Base-by-base conservation (phyloP, 1,284 basidiomycete genomes). In the Schizopora paradoxa region DNA sequence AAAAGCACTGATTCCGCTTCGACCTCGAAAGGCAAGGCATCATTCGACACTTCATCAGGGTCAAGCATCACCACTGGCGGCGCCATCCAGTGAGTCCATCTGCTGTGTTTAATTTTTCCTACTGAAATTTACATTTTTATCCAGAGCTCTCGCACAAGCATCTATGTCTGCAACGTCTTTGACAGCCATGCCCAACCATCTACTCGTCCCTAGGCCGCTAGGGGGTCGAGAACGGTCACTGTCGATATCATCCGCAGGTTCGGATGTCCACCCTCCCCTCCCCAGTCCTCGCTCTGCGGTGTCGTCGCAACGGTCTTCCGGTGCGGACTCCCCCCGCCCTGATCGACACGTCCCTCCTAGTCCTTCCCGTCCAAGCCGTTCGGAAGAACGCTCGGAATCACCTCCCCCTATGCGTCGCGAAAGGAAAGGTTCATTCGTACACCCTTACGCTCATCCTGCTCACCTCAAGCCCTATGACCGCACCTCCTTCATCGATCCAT, bases 361-460 rank as follows among this genome's bases (percentile, higher is more conserved):
- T 27, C 48, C 43, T 26, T 31, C 37, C 31, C 51, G 41, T 8
- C 46, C 48, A 41, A 48, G 39, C 40, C 43, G 41, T 19, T 36
- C 50, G 10, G 42, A 42, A 19, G 50, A 31, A 37, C 44, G 33
- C 48, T 42, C n/a, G n/a, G n/a, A n/a, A 25, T 51, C 56, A 25
- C 47, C 48, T 43, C 47, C 51, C 19, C 51, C 38, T n/a, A 38
- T 50, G 51, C 46, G 49, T 46, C 48, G 25, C 34, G 55, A 41
- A 55, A 62, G 62, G 28, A 46, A 40, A 6, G 50, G 58, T 22
- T 56, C 55, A 5, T 67, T 61, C 39, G 57, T 71, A 31, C 84
- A 87, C 63, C 86, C 86, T 29, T 88, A 86, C 57, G 86, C 85
- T 43, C 86, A 87, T 54, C 83, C 86, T 5, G 80, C 86, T 49